Evolutionary conservation across 352 stramenopile species (phyloP).

Genomic region (Phytophthora sp.): DNA sequence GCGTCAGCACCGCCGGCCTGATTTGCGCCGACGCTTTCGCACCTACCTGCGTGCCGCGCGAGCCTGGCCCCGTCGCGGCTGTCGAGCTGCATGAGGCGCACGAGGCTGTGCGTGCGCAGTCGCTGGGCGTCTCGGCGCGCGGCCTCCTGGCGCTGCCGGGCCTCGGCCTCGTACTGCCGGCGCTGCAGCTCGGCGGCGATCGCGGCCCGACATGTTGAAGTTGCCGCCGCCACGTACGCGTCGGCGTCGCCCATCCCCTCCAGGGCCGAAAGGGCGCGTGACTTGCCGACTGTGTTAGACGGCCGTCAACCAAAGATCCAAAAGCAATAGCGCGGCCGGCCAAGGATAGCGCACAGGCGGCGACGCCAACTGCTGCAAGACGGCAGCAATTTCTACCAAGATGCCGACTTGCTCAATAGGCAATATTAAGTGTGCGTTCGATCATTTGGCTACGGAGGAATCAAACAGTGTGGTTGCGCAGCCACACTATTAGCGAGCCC

Average conservation of each 20-base stretch:
- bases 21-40: conserved; percentile 30
- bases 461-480: too few species aligned
- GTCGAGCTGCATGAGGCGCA: conserved; percentile 61
- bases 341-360: conserved; percentile 16
- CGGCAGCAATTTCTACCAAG: too few species aligned
- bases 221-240: conserved; percentile 6
- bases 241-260: conserved; percentile 6
- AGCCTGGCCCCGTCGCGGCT: conserved; percentile 39
- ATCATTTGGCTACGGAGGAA: too few species aligned
- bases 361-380: too few species aligned
- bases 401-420: too few species aligned
- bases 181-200: conserved; percentile 48
- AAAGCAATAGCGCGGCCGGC: conserved; percentile 2
- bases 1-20: conserved; percentile 4
- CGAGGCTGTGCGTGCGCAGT: conserved; percentile 50
- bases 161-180: conserved; percentile 14
- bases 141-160: conserved; percentile 13
- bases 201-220: conserved; percentile 22
- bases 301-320: conserved; percentile 7
- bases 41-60: conserved; percentile 39
- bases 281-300: not conserved
- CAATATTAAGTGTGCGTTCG: too few species aligned
- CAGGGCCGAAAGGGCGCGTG: conserved; percentile 12
- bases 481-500: too few species aligned
- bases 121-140: conserved; percentile 31